Conservation (phyloP, 306 rosid genomes). For the Vicia sativa region DNA sequence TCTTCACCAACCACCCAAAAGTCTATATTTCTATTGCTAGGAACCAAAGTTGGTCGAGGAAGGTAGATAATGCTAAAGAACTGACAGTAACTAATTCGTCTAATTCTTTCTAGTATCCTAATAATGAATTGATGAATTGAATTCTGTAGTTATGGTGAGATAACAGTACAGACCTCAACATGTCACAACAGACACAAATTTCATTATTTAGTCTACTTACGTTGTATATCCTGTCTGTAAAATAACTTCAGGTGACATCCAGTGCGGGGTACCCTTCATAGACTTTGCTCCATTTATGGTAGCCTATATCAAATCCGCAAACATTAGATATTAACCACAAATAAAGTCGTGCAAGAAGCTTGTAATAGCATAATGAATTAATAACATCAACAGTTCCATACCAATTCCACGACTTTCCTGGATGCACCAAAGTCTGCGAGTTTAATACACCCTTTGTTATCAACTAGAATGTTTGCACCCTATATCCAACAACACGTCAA, state of each 20-base stretch:
- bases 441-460: slow-evolving; percentile 93
- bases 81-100: background rate
- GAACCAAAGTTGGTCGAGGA: background rate
- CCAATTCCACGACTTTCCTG: slow-evolving; percentile 96
- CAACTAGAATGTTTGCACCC: slow-evolving; percentile 99
- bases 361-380: slow-evolving; percentile 24
- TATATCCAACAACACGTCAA: slow-evolving; percentile 43
- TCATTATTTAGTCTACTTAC: slow-evolving; percentile 53
- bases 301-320: slow-evolving; percentile 61
- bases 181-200: slow-evolving; percentile 9
- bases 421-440: slow-evolving; percentile 99
- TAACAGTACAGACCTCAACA: slow-evolving; percentile 7
- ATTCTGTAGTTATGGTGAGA: background rate
- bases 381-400: slow-evolving; percentile 37
- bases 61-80: background rate
- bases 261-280: slow-evolving; percentile 96
- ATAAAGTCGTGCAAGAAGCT: slow-evolving; percentile 33
- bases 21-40: background rate
- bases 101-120: background rate
- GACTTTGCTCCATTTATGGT: slow-evolving; percentile 89
- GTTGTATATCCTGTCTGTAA: slow-evolving; percentile 95
- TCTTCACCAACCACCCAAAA: background rate
- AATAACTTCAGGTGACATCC: slow-evolving; percentile 99
- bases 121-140: slow-evolving; percentile 1
- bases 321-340: slow-evolving; percentile 24